Conservation (phyloP, 345 rosid genomes). For the Microcos paniculata region DNA sequence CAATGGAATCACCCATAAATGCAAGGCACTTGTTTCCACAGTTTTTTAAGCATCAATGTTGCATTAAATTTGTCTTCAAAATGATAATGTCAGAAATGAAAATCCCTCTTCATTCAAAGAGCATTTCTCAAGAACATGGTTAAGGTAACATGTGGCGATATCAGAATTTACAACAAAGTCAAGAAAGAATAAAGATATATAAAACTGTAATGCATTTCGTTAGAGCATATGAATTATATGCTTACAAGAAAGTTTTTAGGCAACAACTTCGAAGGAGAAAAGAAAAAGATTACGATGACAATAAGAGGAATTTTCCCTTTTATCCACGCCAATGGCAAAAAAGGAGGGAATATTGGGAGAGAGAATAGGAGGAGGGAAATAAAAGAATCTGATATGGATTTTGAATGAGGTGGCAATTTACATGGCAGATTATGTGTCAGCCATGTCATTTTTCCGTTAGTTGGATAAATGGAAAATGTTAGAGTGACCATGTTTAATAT, state of each 20-base stretch:
- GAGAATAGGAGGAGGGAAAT: too few relatives aligned
- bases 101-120: conserved; percentile 13
- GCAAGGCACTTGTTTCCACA: conserved; percentile 62
- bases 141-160: too few relatives aligned
- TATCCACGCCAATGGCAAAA: too few relatives aligned
- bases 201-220: not conserved
- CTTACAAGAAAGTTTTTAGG: not conserved
- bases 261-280: not conserved
- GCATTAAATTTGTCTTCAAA: conserved; percentile 65
- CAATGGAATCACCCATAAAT: conserved; percentile 90
- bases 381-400: too few relatives aligned
- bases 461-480: too few relatives aligned
- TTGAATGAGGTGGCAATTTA: too few relatives aligned
- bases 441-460: too few relatives aligned
- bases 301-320: too few relatives aligned
- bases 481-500: too few relatives aligned
- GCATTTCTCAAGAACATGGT: not conserved
- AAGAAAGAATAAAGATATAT: not conserved
- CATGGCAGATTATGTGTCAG: too few relatives aligned
- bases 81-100: not conserved
- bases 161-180: not conserved
- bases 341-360: too few relatives aligned
- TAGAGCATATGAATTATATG: not conserved
- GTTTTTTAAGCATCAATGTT: conserved; percentile 57
- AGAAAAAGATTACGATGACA: too few relatives aligned